Conservation (phyloP, 148 eudicot genomes). For the Camellia japonica region DNA sequence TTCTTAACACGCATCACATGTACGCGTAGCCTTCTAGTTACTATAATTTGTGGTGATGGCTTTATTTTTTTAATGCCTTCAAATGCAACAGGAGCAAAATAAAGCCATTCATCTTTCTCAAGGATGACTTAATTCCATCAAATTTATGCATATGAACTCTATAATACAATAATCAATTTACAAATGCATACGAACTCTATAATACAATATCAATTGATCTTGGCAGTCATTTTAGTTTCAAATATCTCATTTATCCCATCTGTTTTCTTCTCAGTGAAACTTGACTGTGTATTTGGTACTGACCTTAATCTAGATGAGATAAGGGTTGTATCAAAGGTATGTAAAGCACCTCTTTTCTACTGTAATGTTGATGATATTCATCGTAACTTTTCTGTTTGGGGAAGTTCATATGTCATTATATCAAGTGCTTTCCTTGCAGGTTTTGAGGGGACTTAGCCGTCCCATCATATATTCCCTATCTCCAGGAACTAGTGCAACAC, state of each 20-base stretch:
- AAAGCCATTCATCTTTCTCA: not conserved
- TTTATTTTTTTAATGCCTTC: not conserved
- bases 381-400: slow-evolving; percentile 1
- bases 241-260: not conserved
- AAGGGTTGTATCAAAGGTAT: slow-evolving; percentile 76
- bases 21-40: no score
- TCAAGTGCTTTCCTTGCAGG: slow-evolving; percentile 38
- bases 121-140: not conserved
- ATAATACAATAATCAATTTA: not conserved
- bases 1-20: no score
- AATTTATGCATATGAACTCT: not conserved
- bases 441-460: slow-evolving; percentile 46
- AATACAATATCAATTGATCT: not conserved
- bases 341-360: not conserved
- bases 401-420: not conserved
- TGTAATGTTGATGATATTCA: not conserved
- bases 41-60: not conserved
- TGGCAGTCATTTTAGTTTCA: not conserved
- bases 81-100: not conserved
- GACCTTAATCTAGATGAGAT: slow-evolving; percentile 83
- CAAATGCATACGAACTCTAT: not conserved
- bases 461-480: slow-evolving; percentile 82
- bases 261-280: slow-evolving; percentile 62
- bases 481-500: slow-evolving; percentile 87
- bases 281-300: slow-evolving; percentile 94